Evolutionary conservation across 2,329 filamentous ascomycete genomes (phyloP).

Genomic region (Fusarium buharicum): DNA sequence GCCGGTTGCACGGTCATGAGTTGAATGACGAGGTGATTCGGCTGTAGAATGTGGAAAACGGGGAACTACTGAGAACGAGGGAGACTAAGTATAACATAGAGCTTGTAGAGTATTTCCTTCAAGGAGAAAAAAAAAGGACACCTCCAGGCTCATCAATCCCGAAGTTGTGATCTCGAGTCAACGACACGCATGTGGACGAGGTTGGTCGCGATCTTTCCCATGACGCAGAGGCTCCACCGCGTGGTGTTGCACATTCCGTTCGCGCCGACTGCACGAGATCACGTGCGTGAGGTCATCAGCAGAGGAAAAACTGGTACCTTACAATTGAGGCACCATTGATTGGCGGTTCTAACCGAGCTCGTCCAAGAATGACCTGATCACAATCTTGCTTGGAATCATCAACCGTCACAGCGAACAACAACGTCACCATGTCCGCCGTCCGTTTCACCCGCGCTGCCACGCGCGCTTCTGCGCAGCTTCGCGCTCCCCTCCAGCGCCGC

Average conservation of each 20-base stretch:
- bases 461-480: constrained; percentile 70
- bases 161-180: not conserved
- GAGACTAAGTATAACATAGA: too few species aligned
- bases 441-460: constrained; percentile 70
- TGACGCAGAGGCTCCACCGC: constrained; percentile 29
- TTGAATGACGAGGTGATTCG: not conserved
- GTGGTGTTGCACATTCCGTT: constrained; percentile 21
- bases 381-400: constrained; percentile 43
- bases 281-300: constrained; percentile 41
- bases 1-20: constrained; percentile 10
- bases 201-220: constrained; percentile 22
- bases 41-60: not conserved
- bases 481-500: constrained; percentile 73
- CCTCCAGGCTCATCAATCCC: not conserved
- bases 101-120: rapidly evolving
- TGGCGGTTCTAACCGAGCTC: constrained; percentile 51
- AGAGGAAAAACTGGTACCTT: constrained; percentile 39
- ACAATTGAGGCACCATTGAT: constrained; percentile 48
- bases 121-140: not conserved
- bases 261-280: constrained; percentile 45
- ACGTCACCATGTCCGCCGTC: constrained; percentile 70
- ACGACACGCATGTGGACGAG: not conserved
- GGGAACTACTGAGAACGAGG: not conserved
- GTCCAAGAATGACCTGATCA: constrained; percentile 50
- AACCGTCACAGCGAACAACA: constrained; percentile 44